Evolutionary conservation across 2,329 filamentous ascomycete genomes (phyloP), one percentile per base, ranked within the genome.

Genomic region (Fusarium scirpi): DNA sequence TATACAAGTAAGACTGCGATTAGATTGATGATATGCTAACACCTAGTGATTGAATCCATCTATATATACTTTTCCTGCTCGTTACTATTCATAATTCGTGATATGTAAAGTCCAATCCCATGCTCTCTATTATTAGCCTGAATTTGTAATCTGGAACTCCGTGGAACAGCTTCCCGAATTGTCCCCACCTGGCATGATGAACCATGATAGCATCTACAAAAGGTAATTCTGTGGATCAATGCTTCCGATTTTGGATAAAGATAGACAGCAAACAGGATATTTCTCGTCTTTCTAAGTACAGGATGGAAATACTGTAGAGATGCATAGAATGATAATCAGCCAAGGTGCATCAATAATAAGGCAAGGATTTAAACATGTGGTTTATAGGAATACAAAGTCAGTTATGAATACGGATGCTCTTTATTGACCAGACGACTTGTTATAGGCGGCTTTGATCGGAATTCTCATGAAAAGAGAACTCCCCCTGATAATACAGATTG

Each of bases 131-230:
- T 47, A 29, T 48, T 41, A 40, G 38, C 13, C 16, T 10, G 16
- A 9, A 65, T 67, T 67, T 67, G 62, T 67, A 43, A 67, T 46
- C 57, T 24, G 38, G 18, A 46, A 65, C 44, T 62, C 64, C 62
- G 62, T 67, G 64, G 64, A 67, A 51, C 29, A 44, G 46, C 34
- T 60, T 47, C 38, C 18, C 12, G 52, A 56, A n/a, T 24, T 40
- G 40, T 51, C 62, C 38, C 55, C 48, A 65, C 62, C 29, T 1
- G 8, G 15, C 22, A 57, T 49, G 49, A 52, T 52, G 34, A 7
- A 12, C 34, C 34, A 24, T 52, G 57, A 59, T 22, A 48, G 24
- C 25, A 32, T 58, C 43, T 47, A 44, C 27, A 24, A 29, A n/a
- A 15, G 60, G 49, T 47, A 51, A 22, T 16, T 34, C 5, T 24